These are phyloP conservation scores for Cercospora sesami DNA, from an alignment of 2,329 filamentous ascomycete genomes.

Conservation along the genomic window DNA sequence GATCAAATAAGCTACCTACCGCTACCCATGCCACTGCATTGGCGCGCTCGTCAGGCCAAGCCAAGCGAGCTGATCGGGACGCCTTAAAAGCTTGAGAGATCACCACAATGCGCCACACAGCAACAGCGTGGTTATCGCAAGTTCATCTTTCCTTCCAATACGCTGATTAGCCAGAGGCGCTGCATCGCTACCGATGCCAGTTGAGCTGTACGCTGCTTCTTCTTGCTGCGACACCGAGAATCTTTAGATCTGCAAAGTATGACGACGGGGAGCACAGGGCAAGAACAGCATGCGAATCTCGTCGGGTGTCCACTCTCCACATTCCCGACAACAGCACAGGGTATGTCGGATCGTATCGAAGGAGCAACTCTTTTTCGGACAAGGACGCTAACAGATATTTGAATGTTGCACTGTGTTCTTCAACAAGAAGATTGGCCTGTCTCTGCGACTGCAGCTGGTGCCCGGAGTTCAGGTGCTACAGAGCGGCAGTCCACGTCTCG, in stretches of 20 bases:
- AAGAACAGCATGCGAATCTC: background rate
- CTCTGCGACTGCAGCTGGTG: background rate
- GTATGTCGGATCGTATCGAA: background rate
- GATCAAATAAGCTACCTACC: background rate
- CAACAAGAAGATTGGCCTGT: background rate
- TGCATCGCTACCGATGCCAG: background rate
- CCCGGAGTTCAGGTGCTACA: background rate
- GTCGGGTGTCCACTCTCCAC: slow-evolving; percentile 10
- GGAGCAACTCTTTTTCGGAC: background rate
- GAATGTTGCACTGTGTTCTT: background rate
- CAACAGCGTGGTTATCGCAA: background rate
- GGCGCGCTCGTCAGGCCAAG: background rate
- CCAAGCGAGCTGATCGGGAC: background rate
- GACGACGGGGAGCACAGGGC: background rate
- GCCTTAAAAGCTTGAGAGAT: slow-evolving; percentile 1
- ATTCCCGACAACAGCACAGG: background rate
- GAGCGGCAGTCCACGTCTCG: background rate
- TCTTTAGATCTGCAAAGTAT: background rate
- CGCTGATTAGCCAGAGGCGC: too few species aligned
- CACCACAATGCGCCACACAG: background rate
- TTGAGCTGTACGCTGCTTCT: background rate
- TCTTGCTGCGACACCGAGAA: background rate
- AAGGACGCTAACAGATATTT: background rate
- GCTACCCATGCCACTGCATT: background rate
- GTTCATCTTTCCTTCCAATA: background rate